Percentiles rank a stretch among this genome's conserved stretches.
These are phyloP conservation scores for Alternaria hordeiaustralica DNA, from an alignment of 2,329 filamentous ascomycete species.

Conservation along the genomic window DNA sequence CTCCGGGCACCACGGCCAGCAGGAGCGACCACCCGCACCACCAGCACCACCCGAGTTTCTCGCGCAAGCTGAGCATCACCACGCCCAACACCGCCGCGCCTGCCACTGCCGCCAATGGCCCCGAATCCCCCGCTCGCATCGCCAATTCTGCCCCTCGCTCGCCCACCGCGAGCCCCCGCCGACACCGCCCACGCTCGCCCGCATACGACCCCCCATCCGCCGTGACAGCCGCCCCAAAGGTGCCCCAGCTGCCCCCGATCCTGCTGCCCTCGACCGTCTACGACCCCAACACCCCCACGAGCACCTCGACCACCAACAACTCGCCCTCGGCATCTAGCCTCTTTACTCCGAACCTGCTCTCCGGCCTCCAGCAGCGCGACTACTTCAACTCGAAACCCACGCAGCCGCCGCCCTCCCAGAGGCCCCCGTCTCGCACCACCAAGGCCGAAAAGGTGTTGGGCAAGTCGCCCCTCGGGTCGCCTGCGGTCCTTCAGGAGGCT, in stretches of 20 bases:
- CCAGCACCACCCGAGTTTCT: conserved; percentile 38
- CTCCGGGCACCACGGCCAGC: conserved; percentile 54
- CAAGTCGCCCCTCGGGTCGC: conserved; percentile 44
- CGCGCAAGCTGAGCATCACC: conserved; percentile 49
- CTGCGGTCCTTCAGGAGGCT: conserved; percentile 42
- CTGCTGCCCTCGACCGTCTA: conserved; percentile 47
- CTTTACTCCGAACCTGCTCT: conserved; percentile 40
- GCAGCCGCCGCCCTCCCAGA: conserved; percentile 21
- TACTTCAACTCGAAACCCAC: conserved; percentile 48
- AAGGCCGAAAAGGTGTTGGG: conserved; percentile 35
- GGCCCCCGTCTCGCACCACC: conserved; percentile 40
- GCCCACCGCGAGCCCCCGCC: conserved; percentile 48
- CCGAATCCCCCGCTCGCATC: conserved; percentile 38
- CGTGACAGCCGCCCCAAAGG: conserved; percentile 42
- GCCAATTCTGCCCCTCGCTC: conserved; percentile 37
- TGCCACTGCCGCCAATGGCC: conserved; percentile 40
- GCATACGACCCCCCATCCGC: conserved; percentile 36
- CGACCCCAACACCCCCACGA: conserved; percentile 46
- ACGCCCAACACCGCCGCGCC: conserved; percentile 38
- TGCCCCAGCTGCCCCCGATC: conserved; percentile 36
- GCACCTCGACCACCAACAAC: conserved; percentile 31
- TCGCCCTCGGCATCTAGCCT: conserved; percentile 46
- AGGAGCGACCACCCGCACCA: conserved; percentile 39
- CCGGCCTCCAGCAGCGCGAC: conserved; percentile 37
- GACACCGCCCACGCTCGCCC: conserved; percentile 41